Conservation (phyloP, 2,329 filamentous ascomycete genomes). For the Ploettnerulaceae sp. region DNA sequence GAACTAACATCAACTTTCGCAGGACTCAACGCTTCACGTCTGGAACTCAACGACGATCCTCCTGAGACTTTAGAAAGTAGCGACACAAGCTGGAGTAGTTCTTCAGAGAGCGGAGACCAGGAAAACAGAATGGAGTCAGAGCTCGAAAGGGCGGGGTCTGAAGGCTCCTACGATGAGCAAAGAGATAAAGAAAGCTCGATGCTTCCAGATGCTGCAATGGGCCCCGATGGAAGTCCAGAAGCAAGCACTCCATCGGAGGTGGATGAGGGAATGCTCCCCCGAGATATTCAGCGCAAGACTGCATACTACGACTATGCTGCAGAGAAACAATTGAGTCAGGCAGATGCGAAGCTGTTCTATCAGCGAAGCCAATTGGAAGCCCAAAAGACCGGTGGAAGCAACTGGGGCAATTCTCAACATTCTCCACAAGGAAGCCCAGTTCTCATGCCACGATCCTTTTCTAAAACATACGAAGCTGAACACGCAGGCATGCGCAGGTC, state of each 20-base stretch:
- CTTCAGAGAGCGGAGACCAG: slow-evolving; percentile 21
- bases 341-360: slow-evolving; percentile 94
- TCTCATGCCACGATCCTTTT: slow-evolving; percentile 26
- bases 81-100: not conserved
- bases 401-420: slow-evolving; percentile 31
- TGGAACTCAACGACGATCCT: not conserved
- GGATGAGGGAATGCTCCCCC: slow-evolving; percentile 49
- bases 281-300: slow-evolving; percentile 63
- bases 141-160: slow-evolving; percentile 12
- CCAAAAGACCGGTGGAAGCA: slow-evolving; percentile 32
- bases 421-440: slow-evolving; percentile 30
- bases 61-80: not conserved
- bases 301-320: slow-evolving; percentile 91
- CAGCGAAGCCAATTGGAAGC: slow-evolving; percentile 70
- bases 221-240: slow-evolving; percentile 24
- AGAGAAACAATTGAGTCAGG: slow-evolving; percentile 90
- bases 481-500: slow-evolving; percentile 23
- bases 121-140: slow-evolving; percentile 13
- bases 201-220: slow-evolving; percentile 30
- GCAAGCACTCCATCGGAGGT: slow-evolving; percentile 21
- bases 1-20: not conserved
- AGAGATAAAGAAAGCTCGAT: slow-evolving; percentile 19
- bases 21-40: not conserved
- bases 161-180: slow-evolving; percentile 20
- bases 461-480: slow-evolving; percentile 25